Conservation (phyloP, 192 early-diverging fungal species). For the Ramicandelaber brevisporus region DNA sequence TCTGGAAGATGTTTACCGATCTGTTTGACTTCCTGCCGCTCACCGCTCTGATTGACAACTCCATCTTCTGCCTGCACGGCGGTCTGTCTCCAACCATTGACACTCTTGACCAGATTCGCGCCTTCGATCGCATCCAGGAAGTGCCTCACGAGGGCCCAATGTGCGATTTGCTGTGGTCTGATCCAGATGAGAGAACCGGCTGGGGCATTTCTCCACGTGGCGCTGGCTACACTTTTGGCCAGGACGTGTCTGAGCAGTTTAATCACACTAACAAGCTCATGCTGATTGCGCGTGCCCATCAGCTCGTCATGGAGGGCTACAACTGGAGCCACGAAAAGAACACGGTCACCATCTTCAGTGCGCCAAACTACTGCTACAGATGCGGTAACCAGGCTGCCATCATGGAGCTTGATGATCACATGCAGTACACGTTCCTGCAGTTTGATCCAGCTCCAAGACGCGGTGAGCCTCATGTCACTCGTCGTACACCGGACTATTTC, state of each 20-base stretch:
- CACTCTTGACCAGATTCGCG: slow-evolving; percentile 89
- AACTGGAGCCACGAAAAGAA: slow-evolving; percentile 98
- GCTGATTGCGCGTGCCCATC: slow-evolving; percentile 89
- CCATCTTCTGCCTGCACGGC: slow-evolving; percentile 97
- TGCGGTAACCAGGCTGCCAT: slow-evolving; percentile 99
- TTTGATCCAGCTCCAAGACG: slow-evolving; percentile 94
- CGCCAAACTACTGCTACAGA: slow-evolving; percentile 98
- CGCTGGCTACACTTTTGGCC: slow-evolving; percentile 71
- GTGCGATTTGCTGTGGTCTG: slow-evolving; percentile 74
- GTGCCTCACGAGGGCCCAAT: slow-evolving; percentile 71
- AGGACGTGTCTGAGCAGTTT: slow-evolving; percentile 64
- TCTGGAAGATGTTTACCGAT: slow-evolving; percentile 95
- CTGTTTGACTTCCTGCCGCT: slow-evolving; percentile 93
- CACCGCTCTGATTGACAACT: slow-evolving; percentile 88
- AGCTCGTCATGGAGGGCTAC: slow-evolving; percentile 90
- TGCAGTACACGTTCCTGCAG: slow-evolving; percentile 97
- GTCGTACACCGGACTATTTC: slow-evolving; percentile 97
- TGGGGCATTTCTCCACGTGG: slow-evolving; percentile 75
- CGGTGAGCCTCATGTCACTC: slow-evolving; percentile 94
- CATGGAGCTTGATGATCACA: slow-evolving; percentile 98
- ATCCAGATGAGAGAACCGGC: slow-evolving; percentile 65
- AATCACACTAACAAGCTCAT: slow-evolving; percentile 91
- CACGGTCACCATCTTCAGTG: slow-evolving; percentile 96
- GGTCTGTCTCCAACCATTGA: slow-evolving; percentile 86
- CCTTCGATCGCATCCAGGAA: slow-evolving; percentile 84